phyloP scores from a whole-genome alignment of 1,284 basidiomycete genomes.

The Tilletia indica region DNA sequence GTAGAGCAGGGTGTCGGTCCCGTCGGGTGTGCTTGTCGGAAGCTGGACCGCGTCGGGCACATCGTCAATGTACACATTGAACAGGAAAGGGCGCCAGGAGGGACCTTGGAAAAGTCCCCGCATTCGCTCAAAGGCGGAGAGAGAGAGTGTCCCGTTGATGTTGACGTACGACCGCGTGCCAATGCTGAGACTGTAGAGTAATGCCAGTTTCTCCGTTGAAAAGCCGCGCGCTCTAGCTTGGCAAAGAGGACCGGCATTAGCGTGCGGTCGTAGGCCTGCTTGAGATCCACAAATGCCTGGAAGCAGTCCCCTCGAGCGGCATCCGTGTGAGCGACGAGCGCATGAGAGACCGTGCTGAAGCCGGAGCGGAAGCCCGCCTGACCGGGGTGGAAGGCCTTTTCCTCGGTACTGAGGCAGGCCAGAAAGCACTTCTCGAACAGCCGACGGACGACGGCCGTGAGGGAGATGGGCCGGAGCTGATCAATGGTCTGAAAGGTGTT shows the following conservation, averaged over 20 bases:
- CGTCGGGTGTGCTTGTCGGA: background rate
- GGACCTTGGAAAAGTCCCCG: background rate
- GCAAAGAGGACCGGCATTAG: background rate
- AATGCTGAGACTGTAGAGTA: background rate
- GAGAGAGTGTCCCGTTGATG: background rate
- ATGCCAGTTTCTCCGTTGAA: background rate
- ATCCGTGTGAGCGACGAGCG: constrained; percentile 7
- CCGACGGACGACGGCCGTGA: background rate
- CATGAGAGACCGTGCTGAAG: background rate
- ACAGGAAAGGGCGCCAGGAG: background rate
- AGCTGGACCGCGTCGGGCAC: background rate
- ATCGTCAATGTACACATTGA: constrained; percentile 4
- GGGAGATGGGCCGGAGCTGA: background rate
- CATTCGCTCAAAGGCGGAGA: background rate
- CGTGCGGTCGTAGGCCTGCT: background rate
- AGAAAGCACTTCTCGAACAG: constrained; percentile 5
- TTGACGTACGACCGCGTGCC: background rate
- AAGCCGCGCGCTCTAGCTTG: background rate
- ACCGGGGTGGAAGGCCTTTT: background rate
- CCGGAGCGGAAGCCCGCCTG: background rate
- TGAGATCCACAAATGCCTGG: background rate
- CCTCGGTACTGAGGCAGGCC: background rate
- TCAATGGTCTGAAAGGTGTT: background rate
- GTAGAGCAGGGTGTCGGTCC: background rate
- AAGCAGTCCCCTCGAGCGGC: background rate